Conservation (phyloP, 768 basidiomycete species). For the Lactarius hengduanensis region DNA sequence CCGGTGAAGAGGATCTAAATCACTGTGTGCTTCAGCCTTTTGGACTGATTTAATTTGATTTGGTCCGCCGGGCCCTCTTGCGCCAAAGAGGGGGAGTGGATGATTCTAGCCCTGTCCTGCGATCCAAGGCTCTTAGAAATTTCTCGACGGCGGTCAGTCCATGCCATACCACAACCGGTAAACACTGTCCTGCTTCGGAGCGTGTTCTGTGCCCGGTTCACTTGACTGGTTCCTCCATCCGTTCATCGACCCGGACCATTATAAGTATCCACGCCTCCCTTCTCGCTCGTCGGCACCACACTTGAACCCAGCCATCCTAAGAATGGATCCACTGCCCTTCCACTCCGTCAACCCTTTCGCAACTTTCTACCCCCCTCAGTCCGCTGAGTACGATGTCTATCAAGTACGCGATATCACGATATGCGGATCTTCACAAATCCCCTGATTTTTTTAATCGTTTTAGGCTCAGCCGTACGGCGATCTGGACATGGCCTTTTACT, state of each 20-base stretch:
- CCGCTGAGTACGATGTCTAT: conserved; percentile 17
- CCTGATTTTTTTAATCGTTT: conserved; percentile 6
- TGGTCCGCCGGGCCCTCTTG: conserved; percentile 7
- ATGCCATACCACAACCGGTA: conserved; percentile 24
- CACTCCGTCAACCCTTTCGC: conserved; percentile 22
- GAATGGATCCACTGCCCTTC: conserved; percentile 21
- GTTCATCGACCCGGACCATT: conserved; percentile 25
- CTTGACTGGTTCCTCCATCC: conserved; percentile 11
- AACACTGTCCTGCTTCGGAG: conserved; percentile 10
- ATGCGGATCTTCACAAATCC: background rate
- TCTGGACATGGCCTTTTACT: conserved; percentile 17
- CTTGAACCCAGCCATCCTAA: background rate
- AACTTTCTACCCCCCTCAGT: conserved; percentile 23
- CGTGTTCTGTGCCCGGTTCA: conserved; percentile 12
- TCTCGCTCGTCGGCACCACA: conserved; percentile 1
- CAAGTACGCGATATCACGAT: background rate
- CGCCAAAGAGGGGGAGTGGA: conserved; percentile 17
- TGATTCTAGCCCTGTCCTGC: conserved; percentile 17
- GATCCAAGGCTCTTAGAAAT: conserved; percentile 18
- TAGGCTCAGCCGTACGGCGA: conserved; percentile 21
- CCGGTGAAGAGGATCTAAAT: background rate
- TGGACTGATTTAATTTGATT: background rate
- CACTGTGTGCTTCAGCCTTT: background rate
- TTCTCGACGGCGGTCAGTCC: conserved; percentile 21
- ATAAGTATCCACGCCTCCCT: conserved; percentile 25